Base-by-base conservation (phyloP, 208 protist genomes). In the Leishmania tarentolae region DNA sequence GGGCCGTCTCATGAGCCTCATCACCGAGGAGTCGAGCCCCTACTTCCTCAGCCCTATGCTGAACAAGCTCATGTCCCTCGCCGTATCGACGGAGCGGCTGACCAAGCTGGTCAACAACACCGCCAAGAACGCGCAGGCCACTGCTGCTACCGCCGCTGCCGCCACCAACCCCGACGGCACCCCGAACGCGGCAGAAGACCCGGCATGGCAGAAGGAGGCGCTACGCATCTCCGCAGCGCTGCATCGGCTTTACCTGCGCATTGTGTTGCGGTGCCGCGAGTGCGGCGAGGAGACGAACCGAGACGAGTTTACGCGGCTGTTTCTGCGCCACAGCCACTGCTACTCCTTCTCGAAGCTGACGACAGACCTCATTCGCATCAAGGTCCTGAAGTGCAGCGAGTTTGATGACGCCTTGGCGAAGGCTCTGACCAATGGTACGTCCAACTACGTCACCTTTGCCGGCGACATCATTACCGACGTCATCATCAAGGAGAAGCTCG, bases 351-450 rank as follows among this genome's bases (percentile, higher is more conserved):
- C 91, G 21, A 93, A 95, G 73, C 85, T 97, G 31, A 90, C 86
- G 24, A 76, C 82, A 2, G 90, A 96, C 73, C 81, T 99, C 42
- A 90, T 99, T 44, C 93, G 94, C 79, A 91, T 97, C 61, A 90
- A 92, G 53, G 85, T 99, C 7, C 66, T 99, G n/a, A 90, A 96
- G 71, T 87, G 94, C 52, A 80, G 86, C 35, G 91, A 92, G 59
- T 91, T 99, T 37, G 96, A 99, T 80, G 87, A 93, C 11, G 92
- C 92, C 40, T 88, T 99, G 42, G 93, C 95, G 17, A 88, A 93
- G 83, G 84, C 84, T 44, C 70, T 98, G 21, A 80, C 84, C 42
- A 78, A 72, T 0, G 68, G 78, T 21, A 70, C 72, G 13, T 84
- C 83, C 56, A 80, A 65, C 66, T 85, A 87, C 65, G 80, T 97